phyloP scores from a whole-genome alignment of 2,329 filamentous ascomycete genomes.

The Scedosporium boydii region DNA sequence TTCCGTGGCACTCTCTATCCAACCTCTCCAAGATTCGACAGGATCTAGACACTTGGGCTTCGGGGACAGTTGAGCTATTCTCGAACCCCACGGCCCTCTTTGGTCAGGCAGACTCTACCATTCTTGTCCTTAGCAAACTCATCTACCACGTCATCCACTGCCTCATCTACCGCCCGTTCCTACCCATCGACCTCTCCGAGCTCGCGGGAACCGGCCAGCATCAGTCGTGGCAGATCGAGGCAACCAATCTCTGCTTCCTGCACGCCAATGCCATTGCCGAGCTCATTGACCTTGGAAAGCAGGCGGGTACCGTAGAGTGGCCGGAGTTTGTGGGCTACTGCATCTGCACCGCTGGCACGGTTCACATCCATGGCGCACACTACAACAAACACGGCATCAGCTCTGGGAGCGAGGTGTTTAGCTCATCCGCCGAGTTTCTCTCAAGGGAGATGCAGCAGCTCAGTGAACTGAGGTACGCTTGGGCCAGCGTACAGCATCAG shows the following conservation, averaged over 20 bases:
- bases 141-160: conserved; percentile 84
- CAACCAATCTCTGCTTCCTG: conserved; percentile 76
- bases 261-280: conserved; percentile 85
- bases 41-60: conserved; percentile 77
- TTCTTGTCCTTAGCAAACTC: conserved; percentile 72
- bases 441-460: conserved; percentile 73
- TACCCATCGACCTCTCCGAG: conserved; percentile 76
- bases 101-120: conserved; percentile 67
- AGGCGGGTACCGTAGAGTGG: conserved; percentile 69
- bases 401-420: conserved; percentile 51
- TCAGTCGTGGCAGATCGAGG: conserved; percentile 88
- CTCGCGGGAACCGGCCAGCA: conserved; percentile 73
- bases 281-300: conserved; percentile 68
- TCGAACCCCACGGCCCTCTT: conserved; percentile 67
- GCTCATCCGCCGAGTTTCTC: conserved; percentile 57
- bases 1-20: conserved; percentile 81
- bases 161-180: conserved; percentile 75
- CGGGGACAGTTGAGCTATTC: conserved; percentile 71
- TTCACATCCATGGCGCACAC: conserved; percentile 78
- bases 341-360: conserved; percentile 76
- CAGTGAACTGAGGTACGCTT: conserved; percentile 62
- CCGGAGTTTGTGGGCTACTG: conserved; percentile 81
- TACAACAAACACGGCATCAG: conserved; percentile 48
- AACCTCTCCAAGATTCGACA: conserved; percentile 79
- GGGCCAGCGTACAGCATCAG: conserved; percentile 73